Base-by-base conservation (phyloP, 1,284 basidiomycete genomes). In the Ganoderma lingzhi region DNA sequence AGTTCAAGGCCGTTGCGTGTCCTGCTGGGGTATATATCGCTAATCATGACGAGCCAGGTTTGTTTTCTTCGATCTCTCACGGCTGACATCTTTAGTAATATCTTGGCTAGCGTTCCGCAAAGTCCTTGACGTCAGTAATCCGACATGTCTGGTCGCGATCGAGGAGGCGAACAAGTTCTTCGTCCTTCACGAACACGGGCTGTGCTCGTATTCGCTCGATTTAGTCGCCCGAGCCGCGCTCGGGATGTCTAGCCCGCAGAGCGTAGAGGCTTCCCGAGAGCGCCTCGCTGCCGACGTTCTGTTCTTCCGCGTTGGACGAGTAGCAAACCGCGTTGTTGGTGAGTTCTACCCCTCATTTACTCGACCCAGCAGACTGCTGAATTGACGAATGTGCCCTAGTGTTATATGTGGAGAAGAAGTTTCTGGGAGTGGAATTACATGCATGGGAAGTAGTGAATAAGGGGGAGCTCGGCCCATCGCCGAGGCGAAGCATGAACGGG, bases 141-240 rank as follows among this genome's bases (percentile, higher is more conserved):
- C 87, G 12, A 84, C 81, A 3, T 84, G 85, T 30, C 82, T 94
- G 62, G 82, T 86, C 12, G 87, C 88, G 0, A 76, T 94, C 30
- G 86, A 87, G 65, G 79, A 83, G 0, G 89, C 87, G 78, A 90
- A 92, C 77, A 90, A 88, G 73, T 84, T 94, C 65, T 77, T 94
- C 39, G 82, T 95, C 2, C 87, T 90, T 41, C 82, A 84, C 28
- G 88, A 92, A 59, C 80, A 79, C n/a, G 83, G 84, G 1, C 79
- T 94, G 3, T 74, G 87, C 42, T 85, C 90, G 1, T 94, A 92
- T 76, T 89, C 92, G 0, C 83, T 94, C n/a, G 90, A 93, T 70
- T 78, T 89, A 28, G 80, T 94, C 60, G 88, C 85, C 1, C 87
- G 88, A 32, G 84, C 90, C 8, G 85, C 85, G 15, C 80, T 85